Evolutionary conservation across 257 asterid genomes (phyloP), one percentile per base, ranked within the genome.

Genomic region (Coffea eugenioides): DNA sequence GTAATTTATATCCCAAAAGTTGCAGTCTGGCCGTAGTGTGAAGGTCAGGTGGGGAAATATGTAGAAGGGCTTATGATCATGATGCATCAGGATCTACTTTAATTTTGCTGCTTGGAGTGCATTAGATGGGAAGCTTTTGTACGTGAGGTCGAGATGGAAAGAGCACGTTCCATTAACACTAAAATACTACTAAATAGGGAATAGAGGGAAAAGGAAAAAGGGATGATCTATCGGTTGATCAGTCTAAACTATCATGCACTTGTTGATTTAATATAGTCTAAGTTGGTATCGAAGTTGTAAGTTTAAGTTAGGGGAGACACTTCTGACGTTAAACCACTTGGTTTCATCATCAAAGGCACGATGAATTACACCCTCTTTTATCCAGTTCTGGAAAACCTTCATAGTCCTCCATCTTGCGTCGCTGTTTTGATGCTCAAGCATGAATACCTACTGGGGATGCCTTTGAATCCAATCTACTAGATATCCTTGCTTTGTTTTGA

Each of bases 111-210:
- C 76, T 54, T 77, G 52, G 87, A 75, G 18, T 77, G 82, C 51
- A 79, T 86, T 92, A 85, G 94, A 86, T 86, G 94, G 88, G 90
- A 77, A 84, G 84, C 87, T 82, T 89, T 82, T 66, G n/a, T 77
- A 73, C 69, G 48, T 62, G 85, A 82, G 90, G 92, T 82, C 74
- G 77, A 80, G 79, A 84, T 80, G 84, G 85, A 88, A 87, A 84
- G 86, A 80, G 71, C 67, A 61, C 65, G 80, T 51, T 76, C 49
- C 8, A 64, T 70, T 82, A 27, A 39, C 43, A 2, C 34, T 31
- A 31, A 31, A 31, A 31, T 31, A 31, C 34, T 31, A 31, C 34
- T 31, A 31, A 31, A 31, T 31, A 31, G 34, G 34, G 34, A 31
- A 31, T 31, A 31, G 34, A 31, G 34, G 34, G 34, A 31, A 31